Evolutionary conservation across 129 eudicot species (phyloP), one percentile per base, ranked within the genome.

Genomic region (Oenanthe sinensis): DNA sequence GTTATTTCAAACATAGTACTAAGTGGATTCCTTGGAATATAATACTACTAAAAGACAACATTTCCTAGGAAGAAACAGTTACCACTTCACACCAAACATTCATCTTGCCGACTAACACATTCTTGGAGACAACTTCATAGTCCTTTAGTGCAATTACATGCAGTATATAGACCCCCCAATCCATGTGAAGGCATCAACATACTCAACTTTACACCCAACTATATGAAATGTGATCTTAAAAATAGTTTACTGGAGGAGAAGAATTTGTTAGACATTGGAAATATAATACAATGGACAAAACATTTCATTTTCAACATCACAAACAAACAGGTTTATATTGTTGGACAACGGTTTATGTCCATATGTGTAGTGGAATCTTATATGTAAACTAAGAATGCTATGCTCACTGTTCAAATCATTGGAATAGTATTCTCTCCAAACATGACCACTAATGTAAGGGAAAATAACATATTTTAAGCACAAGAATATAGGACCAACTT

Each of bases 131-230:
- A 26, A 14, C 45, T 49, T 26, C n/a, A 19, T 39, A 16, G 48
- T 30, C 44, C 36, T n/a, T 16, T 4, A 43, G 26, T 69, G 37
- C 46, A 70, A 19, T 42, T 9, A 26, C 26, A 9, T 67, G 13
- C 63, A 43, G 75, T 78, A 78, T 78, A 78, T 30, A 65, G 50
- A 48, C 81, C 81, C 17, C 3, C n/a, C 2, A 24, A 74, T 40
- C 9, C 17, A 58, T 77, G 80, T 52, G 46, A 36, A 33, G 72
- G 65, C n/a, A 5, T 55, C 42, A 6, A 26, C 28, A 33, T 52
- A 20, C 6, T 77, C n/a, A 58, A 17, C 44, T 40, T 62, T n/a
- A 60, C n/a, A 9, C 3, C 36, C 22, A 30, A 4, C 11, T 46
- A 49, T n/a, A n/a, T n/a, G n/a, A n/a, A n/a, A n/a, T n/a, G n/a